phyloP scores from a whole-genome alignment of 2,329 filamentous ascomycete genomes.

The Apiospora phragmitis region DNA sequence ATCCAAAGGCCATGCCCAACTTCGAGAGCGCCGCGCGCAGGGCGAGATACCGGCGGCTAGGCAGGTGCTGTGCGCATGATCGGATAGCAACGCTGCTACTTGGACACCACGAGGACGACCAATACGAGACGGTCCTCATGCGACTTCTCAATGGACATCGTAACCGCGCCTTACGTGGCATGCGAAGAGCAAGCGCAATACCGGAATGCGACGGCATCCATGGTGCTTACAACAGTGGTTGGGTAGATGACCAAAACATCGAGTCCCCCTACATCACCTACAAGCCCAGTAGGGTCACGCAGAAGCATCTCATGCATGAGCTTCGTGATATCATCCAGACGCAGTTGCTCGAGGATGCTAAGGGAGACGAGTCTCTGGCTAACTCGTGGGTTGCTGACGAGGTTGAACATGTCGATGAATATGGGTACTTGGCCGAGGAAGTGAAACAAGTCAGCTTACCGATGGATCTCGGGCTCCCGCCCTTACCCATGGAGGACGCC shows the following conservation, averaged over 20 bases:
- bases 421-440: conserved; percentile 10
- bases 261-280: conserved; percentile 40
- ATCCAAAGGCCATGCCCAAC: conserved; percentile 52
- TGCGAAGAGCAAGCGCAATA: conserved; percentile 65
- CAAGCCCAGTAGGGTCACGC: conserved; percentile 24
- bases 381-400: conserved; percentile 13
- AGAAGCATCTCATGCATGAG: conserved; percentile 23
- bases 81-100: conserved; percentile 65
- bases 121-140: conserved; percentile 86
- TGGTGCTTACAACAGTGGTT: conserved; percentile 68
- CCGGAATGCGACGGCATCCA: conserved; percentile 81
- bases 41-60: conserved; percentile 72
- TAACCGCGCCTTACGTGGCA: conserved; percentile 72
- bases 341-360: conserved; percentile 20
- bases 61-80: conserved; percentile 53
- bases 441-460: conserved; percentile 4
- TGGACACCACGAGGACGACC: conserved; percentile 88
- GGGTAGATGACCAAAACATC: conserved; percentile 46
- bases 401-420: conserved; percentile 24
- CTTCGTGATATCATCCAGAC: conserved; percentile 25
- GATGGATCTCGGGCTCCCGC: conserved; percentile 2
- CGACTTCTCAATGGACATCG: conserved; percentile 68
- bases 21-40: conserved; percentile 77
- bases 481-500: conserved; percentile 56
- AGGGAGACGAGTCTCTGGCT: neutral